A percentile compares a stretch with the other conserved stretches of the same genome.
Evolutionary conservation across 257 asterid species (phyloP).

Genomic region (Ophiorrhiza pumila): DNA sequence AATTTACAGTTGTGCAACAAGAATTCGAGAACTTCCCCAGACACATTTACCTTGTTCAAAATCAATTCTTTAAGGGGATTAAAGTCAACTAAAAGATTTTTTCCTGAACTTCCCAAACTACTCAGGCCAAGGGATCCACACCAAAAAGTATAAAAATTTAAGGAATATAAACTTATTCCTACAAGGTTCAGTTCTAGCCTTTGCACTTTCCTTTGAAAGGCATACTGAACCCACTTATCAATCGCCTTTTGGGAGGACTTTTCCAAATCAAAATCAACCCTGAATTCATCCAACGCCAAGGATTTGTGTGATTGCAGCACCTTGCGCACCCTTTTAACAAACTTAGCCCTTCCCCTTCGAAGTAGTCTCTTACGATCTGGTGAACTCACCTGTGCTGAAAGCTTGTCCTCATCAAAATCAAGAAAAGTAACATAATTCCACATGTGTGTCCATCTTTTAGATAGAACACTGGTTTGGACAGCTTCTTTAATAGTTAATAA

Average conservation of each 20-base stretch:
- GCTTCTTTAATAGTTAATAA: slow-evolving; percentile 6
- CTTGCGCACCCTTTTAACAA: no score
- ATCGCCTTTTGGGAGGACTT: no score
- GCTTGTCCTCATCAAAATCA: slow-evolving; percentile 1
- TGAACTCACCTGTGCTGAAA: not conserved
- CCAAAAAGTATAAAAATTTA: not conserved
- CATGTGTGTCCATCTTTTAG: not conserved
- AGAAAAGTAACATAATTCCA: not conserved
- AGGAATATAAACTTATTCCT: no score
- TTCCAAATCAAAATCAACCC: no score
- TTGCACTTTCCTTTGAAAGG: no score
- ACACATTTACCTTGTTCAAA: slow-evolving; percentile 38
- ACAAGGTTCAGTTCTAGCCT: no score
- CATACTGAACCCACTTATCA: no score
- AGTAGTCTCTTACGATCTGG: not conserved
- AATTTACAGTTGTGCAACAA: slow-evolving; percentile 32
- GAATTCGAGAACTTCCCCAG: no score
- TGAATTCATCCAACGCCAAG: no score
- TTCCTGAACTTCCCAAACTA: not conserved
- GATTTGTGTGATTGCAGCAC: no score
- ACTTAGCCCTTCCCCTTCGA: not conserved
- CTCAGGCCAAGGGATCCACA: no score
- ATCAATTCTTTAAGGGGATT: slow-evolving; percentile 31
- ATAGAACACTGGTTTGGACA: slow-evolving; percentile 3
- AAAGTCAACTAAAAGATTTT: not conserved